Percentiles rank a stretch among this genome's conserved stretches.
phyloP scores from a whole-genome alignment of 352 stramenopile genomes.

The Thalassiosira tumida region DNA sequence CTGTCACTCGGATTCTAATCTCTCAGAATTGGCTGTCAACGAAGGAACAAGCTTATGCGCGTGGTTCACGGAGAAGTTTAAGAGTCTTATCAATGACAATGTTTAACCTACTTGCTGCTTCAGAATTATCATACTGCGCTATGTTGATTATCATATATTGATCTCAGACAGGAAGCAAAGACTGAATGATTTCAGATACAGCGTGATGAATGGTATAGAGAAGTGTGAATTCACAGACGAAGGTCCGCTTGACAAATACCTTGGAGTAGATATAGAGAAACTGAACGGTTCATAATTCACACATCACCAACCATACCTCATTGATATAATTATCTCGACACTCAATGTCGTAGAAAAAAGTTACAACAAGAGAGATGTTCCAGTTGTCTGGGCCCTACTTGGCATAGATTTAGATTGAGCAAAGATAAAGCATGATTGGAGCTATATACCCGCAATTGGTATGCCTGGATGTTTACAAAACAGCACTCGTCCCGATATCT shows the following conservation, averaged over 20 bases:
- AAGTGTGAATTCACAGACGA: conserved; percentile 70
- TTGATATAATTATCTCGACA: conserved; percentile 42
- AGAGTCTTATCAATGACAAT: too few species aligned
- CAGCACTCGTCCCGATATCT: conserved; percentile 77
- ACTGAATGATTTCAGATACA: conserved; percentile 66
- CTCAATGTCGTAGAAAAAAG: conserved; percentile 23
- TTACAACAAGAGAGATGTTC: background rate
- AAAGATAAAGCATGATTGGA: background rate
- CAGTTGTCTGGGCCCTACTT: background rate
- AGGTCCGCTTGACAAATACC: conserved; percentile 55
- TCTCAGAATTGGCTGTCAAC: background rate
- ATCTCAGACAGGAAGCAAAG: background rate
- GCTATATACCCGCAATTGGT: background rate
- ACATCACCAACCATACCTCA: conserved; percentile 59
- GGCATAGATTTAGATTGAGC: background rate
- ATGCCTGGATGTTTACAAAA: conserved; percentile 35
- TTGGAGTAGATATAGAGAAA: conserved; percentile 65
- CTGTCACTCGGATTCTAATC: too few species aligned
- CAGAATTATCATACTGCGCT: conserved; percentile 49
- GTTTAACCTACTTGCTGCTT: too few species aligned
- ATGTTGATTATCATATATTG: conserved; percentile 67
- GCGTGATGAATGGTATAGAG: conserved; percentile 31
- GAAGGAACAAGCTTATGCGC: too few species aligned
- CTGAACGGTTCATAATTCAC: conserved; percentile 13
- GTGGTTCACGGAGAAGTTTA: too few species aligned